Evolutionary conservation across 208 protist species (phyloP).

Genomic region (Acanthamoeba culbertsoni): DNA sequence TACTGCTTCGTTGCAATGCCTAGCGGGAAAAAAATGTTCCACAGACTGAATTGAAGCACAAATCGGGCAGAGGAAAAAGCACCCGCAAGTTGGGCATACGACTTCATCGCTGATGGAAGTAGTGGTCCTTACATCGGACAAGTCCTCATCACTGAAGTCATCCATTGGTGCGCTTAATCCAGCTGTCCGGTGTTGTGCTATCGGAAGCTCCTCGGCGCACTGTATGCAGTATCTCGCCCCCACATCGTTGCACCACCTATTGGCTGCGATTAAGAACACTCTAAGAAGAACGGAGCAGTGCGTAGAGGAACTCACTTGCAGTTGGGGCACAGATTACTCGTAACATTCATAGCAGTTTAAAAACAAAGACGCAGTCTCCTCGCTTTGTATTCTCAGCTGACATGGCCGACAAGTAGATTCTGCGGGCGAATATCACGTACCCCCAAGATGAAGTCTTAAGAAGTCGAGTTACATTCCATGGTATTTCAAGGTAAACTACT

Average conservation of each 20-base stretch:
- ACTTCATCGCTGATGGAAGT: neutral
- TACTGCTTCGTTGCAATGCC: slow-evolving; percentile 12
- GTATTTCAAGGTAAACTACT: no score
- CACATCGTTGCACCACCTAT: neutral
- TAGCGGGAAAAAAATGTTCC: neutral
- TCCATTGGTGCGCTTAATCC: neutral
- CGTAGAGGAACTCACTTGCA: neutral
- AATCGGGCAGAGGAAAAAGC: neutral
- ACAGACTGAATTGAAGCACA: neutral
- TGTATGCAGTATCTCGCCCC: neutral
- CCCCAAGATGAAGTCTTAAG: no score
- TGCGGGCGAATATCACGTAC: no score
- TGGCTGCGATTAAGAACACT: neutral
- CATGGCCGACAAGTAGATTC: no score
- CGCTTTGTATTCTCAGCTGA: no score
- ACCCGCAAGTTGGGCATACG: neutral
- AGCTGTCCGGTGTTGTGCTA: neutral
- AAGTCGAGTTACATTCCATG: no score
- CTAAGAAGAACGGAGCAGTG: neutral
- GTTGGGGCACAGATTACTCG: neutral
- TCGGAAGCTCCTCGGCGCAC: neutral
- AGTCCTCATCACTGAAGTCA: slow-evolving; percentile 5
- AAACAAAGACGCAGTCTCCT: no score
- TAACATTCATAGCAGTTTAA: no score
- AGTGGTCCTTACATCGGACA: neutral